Percentiles rank a stretch among this genome's conserved stretches.
phyloP scores from a whole-genome alignment of 1,284 basidiomycete genomes.

The Rhizoctonia solani region DNA sequence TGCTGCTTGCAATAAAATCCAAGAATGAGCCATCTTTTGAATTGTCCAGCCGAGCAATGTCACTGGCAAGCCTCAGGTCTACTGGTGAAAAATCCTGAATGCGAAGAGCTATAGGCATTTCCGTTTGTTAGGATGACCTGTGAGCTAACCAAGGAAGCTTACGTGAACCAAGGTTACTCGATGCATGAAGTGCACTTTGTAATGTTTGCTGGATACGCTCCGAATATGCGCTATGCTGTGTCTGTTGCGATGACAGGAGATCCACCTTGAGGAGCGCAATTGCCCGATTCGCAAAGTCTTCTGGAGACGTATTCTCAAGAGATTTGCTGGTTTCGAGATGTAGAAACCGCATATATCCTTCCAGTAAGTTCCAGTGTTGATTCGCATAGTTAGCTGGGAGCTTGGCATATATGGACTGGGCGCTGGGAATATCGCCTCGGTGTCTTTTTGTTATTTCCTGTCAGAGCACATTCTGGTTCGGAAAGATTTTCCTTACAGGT shows the following conservation, averaged over 20 bases:
- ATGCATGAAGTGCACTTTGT: slow-evolving; percentile 54
- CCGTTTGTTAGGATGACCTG: neutral
- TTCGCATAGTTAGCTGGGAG: slow-evolving; percentile 76
- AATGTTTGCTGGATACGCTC: slow-evolving; percentile 54
- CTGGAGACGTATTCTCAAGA: slow-evolving; percentile 59
- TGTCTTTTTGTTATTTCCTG: slow-evolving; percentile 52
- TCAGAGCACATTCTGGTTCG: slow-evolving; percentile 36
- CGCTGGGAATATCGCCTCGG: slow-evolving; percentile 62
- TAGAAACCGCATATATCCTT: slow-evolving; percentile 72
- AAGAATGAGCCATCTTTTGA: slow-evolving; percentile 68
- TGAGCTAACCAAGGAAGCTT: slow-evolving; percentile 26
- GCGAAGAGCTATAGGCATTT: slow-evolving; percentile 56
- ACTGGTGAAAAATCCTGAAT: slow-evolving; percentile 71
- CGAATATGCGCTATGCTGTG: neutral
- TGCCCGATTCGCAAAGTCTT: slow-evolving; percentile 74
- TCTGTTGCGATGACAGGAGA: slow-evolving; percentile 48
- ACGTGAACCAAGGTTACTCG: slow-evolving; percentile 63
- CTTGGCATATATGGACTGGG: slow-evolving; percentile 71
- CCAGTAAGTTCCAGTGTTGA: slow-evolving; percentile 73
- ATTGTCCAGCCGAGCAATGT: slow-evolving; percentile 55
- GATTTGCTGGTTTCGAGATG: slow-evolving; percentile 66
- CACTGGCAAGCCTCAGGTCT: slow-evolving; percentile 52
- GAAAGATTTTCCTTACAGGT: slow-evolving; percentile 62
- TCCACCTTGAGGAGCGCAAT: slow-evolving; percentile 66
- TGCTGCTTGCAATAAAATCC: slow-evolving; percentile 61